These are phyloP conservation scores for Mucor circinelloides DNA, from an alignment of 371 early-diverging fungal species.

Conservation along the genomic window DNA sequence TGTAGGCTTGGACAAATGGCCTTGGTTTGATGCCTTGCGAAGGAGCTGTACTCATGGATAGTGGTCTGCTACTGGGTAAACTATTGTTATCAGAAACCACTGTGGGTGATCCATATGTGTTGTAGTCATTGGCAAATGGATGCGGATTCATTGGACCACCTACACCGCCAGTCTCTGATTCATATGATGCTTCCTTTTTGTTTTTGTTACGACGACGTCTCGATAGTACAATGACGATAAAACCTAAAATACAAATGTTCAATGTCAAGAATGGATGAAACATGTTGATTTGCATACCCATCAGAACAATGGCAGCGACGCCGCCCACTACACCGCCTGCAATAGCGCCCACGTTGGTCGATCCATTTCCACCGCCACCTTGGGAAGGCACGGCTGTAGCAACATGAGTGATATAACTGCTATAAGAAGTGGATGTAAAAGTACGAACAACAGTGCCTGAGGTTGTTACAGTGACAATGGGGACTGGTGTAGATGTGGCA, in stretches of 20 bases:
- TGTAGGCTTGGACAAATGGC: constrained; percentile 27
- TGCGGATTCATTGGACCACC: background rate
- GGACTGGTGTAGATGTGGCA: constrained; percentile 13
- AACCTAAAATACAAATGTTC: background rate
- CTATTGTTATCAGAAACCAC: constrained; percentile 6
- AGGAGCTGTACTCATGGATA: constrained; percentile 1
- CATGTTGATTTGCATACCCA: constrained; percentile 13
- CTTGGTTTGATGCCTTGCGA: constrained; percentile 11
- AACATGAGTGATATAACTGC: constrained; percentile 6
- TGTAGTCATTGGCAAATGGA: constrained; percentile 8
- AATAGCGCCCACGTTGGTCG: constrained; percentile 22
- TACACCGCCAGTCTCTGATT: background rate
- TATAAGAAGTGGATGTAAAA: constrained; percentile 22
- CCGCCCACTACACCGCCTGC: constrained; percentile 30
- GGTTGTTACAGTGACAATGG: constrained; percentile 15
- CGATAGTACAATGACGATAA: constrained; percentile 4
- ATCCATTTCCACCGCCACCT: background rate
- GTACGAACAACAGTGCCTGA: constrained; percentile 17
- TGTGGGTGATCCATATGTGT: constrained; percentile 16
- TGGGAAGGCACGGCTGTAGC: background rate
- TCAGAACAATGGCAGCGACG: constrained; percentile 14
- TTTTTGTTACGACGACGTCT: constrained; percentile 6
- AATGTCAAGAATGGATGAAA: background rate
- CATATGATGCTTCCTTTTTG: background rate
- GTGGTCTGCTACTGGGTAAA: background rate